Percentiles rank a stretch among this genome's conserved stretches.
These are phyloP conservation scores for Ceratorhiza oryzae-sativae DNA, from an alignment of 1,284 basidiomycete genomes.

Conservation along the genomic window DNA sequence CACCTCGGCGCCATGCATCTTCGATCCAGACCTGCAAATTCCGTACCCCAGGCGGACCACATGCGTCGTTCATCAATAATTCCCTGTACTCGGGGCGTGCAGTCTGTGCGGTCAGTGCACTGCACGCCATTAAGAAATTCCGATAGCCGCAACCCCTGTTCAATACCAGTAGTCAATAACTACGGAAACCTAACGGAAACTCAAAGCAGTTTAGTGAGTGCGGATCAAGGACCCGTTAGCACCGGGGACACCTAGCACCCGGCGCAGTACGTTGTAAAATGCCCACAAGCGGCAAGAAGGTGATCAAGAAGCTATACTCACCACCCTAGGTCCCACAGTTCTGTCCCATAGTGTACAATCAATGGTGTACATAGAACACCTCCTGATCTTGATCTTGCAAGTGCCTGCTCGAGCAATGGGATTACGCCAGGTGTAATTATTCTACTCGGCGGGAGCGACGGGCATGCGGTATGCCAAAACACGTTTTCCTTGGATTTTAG, in stretches of 20 bases:
- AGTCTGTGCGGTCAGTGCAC: slow-evolving; percentile 70
- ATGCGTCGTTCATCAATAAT: slow-evolving; percentile 56
- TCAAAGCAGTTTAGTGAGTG: not conserved
- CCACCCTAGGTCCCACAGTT: slow-evolving; percentile 78
- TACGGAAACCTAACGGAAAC: slow-evolving; percentile 20
- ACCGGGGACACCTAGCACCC: slow-evolving; percentile 48
- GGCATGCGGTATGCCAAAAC: slow-evolving; percentile 68
- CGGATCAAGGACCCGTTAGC: not conserved
- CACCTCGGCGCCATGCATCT: slow-evolving; percentile 76
- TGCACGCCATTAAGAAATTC: slow-evolving; percentile 83
- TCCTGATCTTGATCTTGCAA: slow-evolving; percentile 61
- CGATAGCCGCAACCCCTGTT: slow-evolving; percentile 66
- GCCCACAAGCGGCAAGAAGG: no score
- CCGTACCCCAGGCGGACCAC: slow-evolving; percentile 58
- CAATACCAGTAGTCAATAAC: not conserved
- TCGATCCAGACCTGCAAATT: slow-evolving; percentile 81
- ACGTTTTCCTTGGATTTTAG: slow-evolving; percentile 52
- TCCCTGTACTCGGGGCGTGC: slow-evolving; percentile 66
- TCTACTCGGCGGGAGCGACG: slow-evolving; percentile 65
- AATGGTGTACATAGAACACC: slow-evolving; percentile 64
- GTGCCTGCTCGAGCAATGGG: slow-evolving; percentile 63
- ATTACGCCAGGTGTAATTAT: slow-evolving; percentile 78
- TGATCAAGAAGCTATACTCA: slow-evolving; percentile 63
- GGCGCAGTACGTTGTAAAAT: no score
- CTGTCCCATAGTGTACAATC: slow-evolving; percentile 66